Percentiles rank a stretch among this genome's conserved stretches.
phyloP scores from a whole-genome alignment of 2,329 filamentous ascomycete species.

The Ceratocystis huliohia region DNA sequence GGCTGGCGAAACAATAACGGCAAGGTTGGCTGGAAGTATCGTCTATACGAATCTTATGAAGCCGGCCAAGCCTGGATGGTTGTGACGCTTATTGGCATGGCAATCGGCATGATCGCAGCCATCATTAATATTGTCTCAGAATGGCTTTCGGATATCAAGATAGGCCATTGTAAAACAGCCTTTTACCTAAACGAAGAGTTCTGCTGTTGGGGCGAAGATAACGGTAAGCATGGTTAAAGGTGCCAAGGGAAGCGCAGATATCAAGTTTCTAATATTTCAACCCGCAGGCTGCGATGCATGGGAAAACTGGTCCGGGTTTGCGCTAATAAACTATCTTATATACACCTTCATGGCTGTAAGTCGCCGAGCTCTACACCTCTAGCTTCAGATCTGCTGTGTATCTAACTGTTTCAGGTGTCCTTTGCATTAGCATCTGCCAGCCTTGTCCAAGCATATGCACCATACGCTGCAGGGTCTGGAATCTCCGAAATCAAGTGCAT shows the following conservation, averaged over 20 bases:
- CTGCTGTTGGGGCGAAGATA: slow-evolving; percentile 94
- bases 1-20: slow-evolving; percentile 50
- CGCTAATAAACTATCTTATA: slow-evolving; percentile 67
- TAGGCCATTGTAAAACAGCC: slow-evolving; percentile 86
- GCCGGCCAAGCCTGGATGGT: slow-evolving; percentile 97
- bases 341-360: slow-evolving; percentile 75
- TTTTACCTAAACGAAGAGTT: slow-evolving; percentile 98
- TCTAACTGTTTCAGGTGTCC: slow-evolving; percentile 39
- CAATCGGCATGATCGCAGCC: slow-evolving; percentile 85
- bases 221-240: slow-evolving; percentile 37
- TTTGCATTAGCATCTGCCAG: slow-evolving; percentile 74
- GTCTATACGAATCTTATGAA: slow-evolving; percentile 77
- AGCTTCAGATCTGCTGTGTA: slow-evolving; percentile 17
- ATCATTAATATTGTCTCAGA: slow-evolving; percentile 92
- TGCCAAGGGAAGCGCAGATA: neutral
- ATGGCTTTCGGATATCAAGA: slow-evolving; percentile 90
- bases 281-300: slow-evolving; percentile 65
- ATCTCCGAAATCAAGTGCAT: slow-evolving; percentile 99
- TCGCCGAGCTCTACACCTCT: slow-evolving; percentile 11
- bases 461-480: slow-evolving; percentile 89
- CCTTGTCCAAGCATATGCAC: slow-evolving; percentile 81
- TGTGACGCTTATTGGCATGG: slow-evolving; percentile 80
- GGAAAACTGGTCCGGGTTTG: slow-evolving; percentile 75
- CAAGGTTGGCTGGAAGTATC: slow-evolving; percentile 63
- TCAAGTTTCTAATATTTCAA: neutral